A percentile compares a stretch with the other conserved stretches of the same genome.
These are phyloP conservation scores for Verticillium alfalfae DNA, from an alignment of 2,329 filamentous ascomycete genomes.

Conservation along the genomic window DNA sequence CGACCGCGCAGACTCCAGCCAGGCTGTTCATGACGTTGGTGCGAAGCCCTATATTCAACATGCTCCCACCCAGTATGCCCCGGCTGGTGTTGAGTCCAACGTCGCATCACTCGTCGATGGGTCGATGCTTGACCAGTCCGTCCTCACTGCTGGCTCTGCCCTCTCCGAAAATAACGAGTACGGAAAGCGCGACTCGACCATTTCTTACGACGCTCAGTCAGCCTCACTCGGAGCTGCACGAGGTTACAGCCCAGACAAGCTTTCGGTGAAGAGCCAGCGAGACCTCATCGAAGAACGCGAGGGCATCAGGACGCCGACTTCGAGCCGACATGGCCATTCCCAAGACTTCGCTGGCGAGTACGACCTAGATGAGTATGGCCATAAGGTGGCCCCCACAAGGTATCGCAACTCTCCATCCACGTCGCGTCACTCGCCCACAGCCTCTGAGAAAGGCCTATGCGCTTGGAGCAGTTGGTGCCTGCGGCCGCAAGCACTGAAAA, in stretches of 20 bases:
- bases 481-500: slow-evolving; percentile 45
- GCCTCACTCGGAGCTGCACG: slow-evolving; percentile 23
- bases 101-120: slow-evolving; percentile 83
- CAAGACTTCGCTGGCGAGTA: slow-evolving; percentile 47
- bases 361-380: slow-evolving; percentile 52
- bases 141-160: slow-evolving; percentile 46
- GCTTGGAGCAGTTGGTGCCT: slow-evolving; percentile 47
- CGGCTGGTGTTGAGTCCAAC: slow-evolving; percentile 74
- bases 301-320: slow-evolving; percentile 27
- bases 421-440: slow-evolving; percentile 47
- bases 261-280: slow-evolving; percentile 30
- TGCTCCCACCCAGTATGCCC: slow-evolving; percentile 29
- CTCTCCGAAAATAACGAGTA: slow-evolving; percentile 37
- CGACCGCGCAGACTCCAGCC: slow-evolving; percentile 56
- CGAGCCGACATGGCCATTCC: slow-evolving; percentile 30
- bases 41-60: slow-evolving; percentile 75
- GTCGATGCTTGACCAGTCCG: slow-evolving; percentile 62
- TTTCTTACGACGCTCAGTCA: slow-evolving; percentile 24
- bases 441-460: slow-evolving; percentile 54
- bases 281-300: slow-evolving; percentile 32
- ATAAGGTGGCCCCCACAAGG: slow-evolving; percentile 42
- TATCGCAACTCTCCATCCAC: slow-evolving; percentile 48
- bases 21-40: slow-evolving; percentile 64
- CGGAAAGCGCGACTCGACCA: slow-evolving; percentile 28
- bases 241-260: slow-evolving; percentile 34